A percentile compares a stretch with the other conserved stretches of the same genome.
Evolutionary conservation across 1,284 basidiomycete genomes (phyloP).

Genomic region (Ceratobasidium sp.): DNA sequence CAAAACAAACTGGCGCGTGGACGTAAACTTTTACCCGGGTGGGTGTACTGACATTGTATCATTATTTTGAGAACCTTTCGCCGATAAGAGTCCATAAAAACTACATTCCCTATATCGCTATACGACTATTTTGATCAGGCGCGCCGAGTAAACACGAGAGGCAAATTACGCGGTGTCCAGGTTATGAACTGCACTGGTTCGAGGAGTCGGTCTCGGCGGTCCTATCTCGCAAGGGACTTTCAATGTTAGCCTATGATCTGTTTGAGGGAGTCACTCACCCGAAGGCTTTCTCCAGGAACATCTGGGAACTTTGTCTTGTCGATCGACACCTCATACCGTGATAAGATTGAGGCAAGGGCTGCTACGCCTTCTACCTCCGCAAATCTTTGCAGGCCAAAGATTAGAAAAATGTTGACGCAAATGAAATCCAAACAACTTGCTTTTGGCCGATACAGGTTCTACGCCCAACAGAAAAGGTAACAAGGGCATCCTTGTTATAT

Average conservation of each 20-base stretch:
- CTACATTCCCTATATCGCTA: too few relatives aligned
- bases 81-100: too few relatives aligned
- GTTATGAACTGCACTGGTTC: conserved; percentile 31
- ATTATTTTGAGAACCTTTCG: too few relatives aligned
- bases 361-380: conserved; percentile 39
- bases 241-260: background rate
- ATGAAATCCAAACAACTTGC: background rate
- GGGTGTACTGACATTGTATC: too few relatives aligned
- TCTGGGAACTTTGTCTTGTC: conserved; percentile 32
- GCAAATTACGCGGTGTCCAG: conserved; percentile 36
- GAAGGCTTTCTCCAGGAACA: conserved; percentile 30
- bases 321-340: conserved; percentile 28
- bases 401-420: too few relatives aligned
- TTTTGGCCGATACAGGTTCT: conserved; percentile 39
- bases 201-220: conserved; percentile 39
- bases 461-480: conserved; percentile 33
- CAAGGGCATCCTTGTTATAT: conserved; percentile 40
- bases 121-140: too few relatives aligned
- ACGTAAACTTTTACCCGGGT: too few relatives aligned
- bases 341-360: conserved; percentile 31
- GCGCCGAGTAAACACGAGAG: conserved; percentile 40
- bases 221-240: background rate
- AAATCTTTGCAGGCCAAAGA: conserved; percentile 13
- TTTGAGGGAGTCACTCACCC: conserved; percentile 15
- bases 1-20: too few relatives aligned